Evolutionary conservation across 129 eudicot species (phyloP).

Genomic region (Chrysanthemum lavandulifolium): DNA sequence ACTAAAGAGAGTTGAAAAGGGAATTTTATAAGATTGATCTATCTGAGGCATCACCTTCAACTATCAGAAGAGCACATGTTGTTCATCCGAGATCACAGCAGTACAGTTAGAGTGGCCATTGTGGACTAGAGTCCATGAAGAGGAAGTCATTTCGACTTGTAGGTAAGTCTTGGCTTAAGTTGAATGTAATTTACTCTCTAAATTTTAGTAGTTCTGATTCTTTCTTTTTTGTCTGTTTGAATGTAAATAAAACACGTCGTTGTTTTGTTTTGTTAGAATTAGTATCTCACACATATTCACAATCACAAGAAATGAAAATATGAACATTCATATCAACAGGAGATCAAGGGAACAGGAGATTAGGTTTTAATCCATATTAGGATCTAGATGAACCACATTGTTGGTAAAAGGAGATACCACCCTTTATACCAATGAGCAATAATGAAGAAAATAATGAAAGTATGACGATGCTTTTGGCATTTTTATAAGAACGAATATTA

Average conservation of each 20-base stretch:
- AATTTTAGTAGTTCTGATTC: background rate
- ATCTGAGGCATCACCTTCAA: constrained; percentile 43
- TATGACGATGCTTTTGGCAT: background rate
- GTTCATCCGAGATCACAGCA: constrained; percentile 42
- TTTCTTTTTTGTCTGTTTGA: no score
- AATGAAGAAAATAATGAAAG: background rate
- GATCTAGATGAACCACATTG: no score
- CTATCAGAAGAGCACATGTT: constrained; percentile 45
- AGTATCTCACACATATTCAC: no score
- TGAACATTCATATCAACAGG: no score
- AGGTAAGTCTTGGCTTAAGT: constrained; percentile 20
- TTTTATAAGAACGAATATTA: background rate
- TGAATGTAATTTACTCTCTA: background rate
- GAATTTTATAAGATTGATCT: constrained; percentile 41
- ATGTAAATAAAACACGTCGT: no score
- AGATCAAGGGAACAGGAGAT: no score
- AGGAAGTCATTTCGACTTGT: constrained; percentile 40
- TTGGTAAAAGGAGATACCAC: no score
- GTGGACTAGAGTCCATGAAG: constrained; percentile 36
- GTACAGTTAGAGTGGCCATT: constrained; percentile 43
- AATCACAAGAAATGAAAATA: no score
- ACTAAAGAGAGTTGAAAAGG: constrained; percentile 39
- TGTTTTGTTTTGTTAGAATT: no score
- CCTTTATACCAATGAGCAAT: background rate
- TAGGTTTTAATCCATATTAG: no score